Base-by-base conservation (phyloP, 2,329 filamentous ascomycete genomes). In the Xylaria sp. region DNA sequence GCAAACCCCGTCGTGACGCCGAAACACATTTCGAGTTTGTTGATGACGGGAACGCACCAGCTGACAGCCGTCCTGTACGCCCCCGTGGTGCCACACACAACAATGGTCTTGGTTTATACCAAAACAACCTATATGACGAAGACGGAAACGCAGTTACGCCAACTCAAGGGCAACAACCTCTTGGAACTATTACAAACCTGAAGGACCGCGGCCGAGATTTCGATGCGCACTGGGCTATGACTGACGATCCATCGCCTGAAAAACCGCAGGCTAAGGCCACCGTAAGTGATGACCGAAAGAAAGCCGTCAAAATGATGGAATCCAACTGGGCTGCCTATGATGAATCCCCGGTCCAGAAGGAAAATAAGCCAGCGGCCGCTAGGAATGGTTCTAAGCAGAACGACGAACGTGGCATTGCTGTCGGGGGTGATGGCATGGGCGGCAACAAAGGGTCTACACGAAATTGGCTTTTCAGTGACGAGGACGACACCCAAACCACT, bases 11-110 rank as follows among this genome's bases (percentile, higher is more conserved):
- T 68, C 92, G 90, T 50, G 93, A 97, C 75, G 91, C 92, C 21
- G 90, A 94, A 77, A 83, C 90, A 1, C 93, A 98, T 80, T 98
- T 97, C 77, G 90, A 96, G 69, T 87, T 98, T 75, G 84, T 88
- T 63, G 94, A 98, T 77, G 90, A 94, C 65, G 90, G 88, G 58
- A 87, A 87, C 40, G 87, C 88, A 59, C 82, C 84, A 18, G 85
- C 83, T 8, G 83, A 86, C 63, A 81, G 83, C 51, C 84, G 84
- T 60, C 77, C 81, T 60, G 81, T 80, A 58, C 83, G 84, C 59
- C 85, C 84, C 61, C 85, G 84, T 65, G 88, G 87, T 53, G 80
- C 84, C n/a, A 85, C 81, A 44, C 86, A 90, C 66, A 93, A 93
- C 80, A 88, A 88, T 65, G 91, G 91, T 6, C 83, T 91, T 51